Conservation (phyloP, 441 rosid genomes). For the Raphanus hybrid region DNA sequence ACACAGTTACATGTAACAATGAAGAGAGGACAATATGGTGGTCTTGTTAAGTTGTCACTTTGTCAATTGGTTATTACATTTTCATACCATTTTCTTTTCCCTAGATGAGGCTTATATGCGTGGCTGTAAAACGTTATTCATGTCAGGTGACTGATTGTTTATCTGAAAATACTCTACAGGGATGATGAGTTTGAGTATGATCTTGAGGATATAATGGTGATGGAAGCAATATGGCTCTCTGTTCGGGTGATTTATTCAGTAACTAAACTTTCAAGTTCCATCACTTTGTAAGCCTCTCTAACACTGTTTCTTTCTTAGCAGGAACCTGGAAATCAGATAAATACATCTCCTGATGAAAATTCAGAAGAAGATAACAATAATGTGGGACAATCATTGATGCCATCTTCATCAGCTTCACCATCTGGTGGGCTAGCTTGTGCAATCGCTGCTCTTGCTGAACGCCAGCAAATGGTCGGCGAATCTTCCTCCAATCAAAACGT, state of each 20-base stretch:
- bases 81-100: background rate
- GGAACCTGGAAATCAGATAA: conserved; percentile 62
- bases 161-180: conserved; percentile 45
- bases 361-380: conserved; percentile 38
- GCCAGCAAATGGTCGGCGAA: conserved; percentile 68
- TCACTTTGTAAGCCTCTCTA: background rate
- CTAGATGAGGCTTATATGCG: background rate
- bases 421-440: conserved; percentile 90
- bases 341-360: conserved; percentile 27
- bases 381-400: conserved; percentile 45
- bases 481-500: conserved; percentile 45
- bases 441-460: conserved; percentile 84
- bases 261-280: background rate
- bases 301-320: conserved; percentile 26
- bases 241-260: conserved; percentile 61
- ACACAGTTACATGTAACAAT: background rate
- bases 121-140: background rate
- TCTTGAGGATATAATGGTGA: conserved; percentile 91
- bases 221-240: conserved; percentile 94
- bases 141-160: background rate
- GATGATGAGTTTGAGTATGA: conserved; percentile 81
- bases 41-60: background rate
- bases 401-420: conserved; percentile 74
- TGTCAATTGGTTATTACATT: conserved; percentile 4
- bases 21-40: background rate